Percentiles rank a stretch among this genome's conserved stretches.
phyloP scores from a whole-genome alignment of 768 basidiomycete species.

The Crucibulum laeve region DNA sequence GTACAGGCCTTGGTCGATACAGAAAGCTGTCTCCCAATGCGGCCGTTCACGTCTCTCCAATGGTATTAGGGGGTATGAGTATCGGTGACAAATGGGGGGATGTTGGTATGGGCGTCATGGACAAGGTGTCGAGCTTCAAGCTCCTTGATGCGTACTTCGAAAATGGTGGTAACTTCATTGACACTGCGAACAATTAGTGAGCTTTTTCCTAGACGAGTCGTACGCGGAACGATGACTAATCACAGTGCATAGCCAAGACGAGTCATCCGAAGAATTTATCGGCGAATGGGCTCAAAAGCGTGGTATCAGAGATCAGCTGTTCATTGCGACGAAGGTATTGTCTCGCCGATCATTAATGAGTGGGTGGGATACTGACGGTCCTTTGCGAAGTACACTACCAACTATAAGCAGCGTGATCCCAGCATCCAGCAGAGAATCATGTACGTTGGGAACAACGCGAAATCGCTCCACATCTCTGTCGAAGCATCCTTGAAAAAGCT shows the following conservation, averaged over 20 bases:
- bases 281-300: conserved; percentile 46
- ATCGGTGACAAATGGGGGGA: conserved; percentile 31
- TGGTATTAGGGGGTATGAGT: conserved; percentile 34
- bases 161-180: conserved; percentile 43
- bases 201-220: conserved; percentile 3
- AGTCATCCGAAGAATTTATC: conserved; percentile 43
- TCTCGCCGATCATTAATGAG: background rate
- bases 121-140: conserved; percentile 35
- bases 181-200: conserved; percentile 39
- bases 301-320: conserved; percentile 42
- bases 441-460: conserved; percentile 32
- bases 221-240: background rate
- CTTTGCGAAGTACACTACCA: conserved; percentile 17
- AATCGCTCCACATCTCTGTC: conserved; percentile 32
- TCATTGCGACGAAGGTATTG: conserved; percentile 36
- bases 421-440: conserved; percentile 21
- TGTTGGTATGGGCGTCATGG: conserved; percentile 26
- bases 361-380: background rate
- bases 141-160: conserved; percentile 37
- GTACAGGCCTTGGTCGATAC: conserved; percentile 23
- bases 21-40: conserved; percentile 26
- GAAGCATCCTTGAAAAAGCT: conserved; percentile 34
- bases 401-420: conserved; percentile 19
- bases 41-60: conserved; percentile 33
- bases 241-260: conserved; percentile 34